Percentiles rank a stretch among this genome's conserved stretches.
Evolutionary conservation across 345 rosid genomes (phyloP).

Genomic region (Nephelium lappaceum): DNA sequence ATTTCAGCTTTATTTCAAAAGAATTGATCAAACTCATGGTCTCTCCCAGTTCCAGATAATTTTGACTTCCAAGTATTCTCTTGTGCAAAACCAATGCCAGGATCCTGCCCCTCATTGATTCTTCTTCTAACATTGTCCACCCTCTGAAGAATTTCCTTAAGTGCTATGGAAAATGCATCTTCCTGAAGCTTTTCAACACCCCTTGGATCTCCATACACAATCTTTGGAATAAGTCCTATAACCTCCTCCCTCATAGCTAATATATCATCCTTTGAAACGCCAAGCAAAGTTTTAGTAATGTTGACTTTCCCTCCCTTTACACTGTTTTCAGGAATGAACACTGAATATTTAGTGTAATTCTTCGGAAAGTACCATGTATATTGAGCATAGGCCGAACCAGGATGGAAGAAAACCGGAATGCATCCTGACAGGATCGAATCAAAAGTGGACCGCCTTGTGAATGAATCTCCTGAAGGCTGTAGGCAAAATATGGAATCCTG

Average conservation of each 20-base stretch:
- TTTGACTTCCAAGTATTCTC: not conserved
- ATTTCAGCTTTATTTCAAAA: not conserved
- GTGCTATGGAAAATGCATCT: constrained; percentile 59
- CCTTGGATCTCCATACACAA: constrained; percentile 44
- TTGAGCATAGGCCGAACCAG: constrained; percentile 49
- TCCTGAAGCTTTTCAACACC: constrained; percentile 36
- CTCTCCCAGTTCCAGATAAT: not conserved
- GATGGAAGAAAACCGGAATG: constrained; percentile 69
- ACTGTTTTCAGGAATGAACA: constrained; percentile 42
- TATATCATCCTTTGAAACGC: constrained; percentile 32
- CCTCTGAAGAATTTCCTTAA: constrained; percentile 39
- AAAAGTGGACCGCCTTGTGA: constrained; percentile 57
- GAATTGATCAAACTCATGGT: not conserved
- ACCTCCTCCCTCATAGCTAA: constrained; percentile 48
- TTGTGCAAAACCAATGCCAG: constrained; percentile 27
- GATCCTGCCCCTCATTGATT: constrained; percentile 30
- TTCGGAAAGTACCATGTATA: constrained; percentile 58
- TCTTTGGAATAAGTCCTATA: constrained; percentile 47
- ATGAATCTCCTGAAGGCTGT: constrained; percentile 67
- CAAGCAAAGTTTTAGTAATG: constrained; percentile 32
- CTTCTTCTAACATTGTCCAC: constrained; percentile 28
- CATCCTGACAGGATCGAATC: constrained; percentile 65
- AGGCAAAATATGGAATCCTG: constrained; percentile 50
- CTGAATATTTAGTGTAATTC: constrained; percentile 39
- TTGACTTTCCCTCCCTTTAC: constrained; percentile 25